Conservation (phyloP, 768 basidiomycete genomes). For the Boletus speciosus region DNA sequence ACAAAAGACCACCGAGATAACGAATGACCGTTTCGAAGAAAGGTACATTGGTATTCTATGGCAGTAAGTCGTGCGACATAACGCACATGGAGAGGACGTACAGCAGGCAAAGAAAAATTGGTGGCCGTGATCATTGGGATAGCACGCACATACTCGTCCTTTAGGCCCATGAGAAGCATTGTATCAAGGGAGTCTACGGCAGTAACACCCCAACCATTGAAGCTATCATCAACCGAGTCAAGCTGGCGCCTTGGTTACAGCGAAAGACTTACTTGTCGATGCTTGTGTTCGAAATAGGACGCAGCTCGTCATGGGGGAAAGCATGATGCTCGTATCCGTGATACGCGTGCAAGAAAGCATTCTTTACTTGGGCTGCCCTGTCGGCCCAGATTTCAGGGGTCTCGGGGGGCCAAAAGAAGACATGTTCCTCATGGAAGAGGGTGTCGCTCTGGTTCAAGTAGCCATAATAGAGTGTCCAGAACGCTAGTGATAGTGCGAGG, state of each 20-base stretch:
- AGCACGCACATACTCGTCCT: constrained; percentile 66
- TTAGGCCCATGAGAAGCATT: constrained; percentile 75
- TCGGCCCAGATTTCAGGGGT: constrained; percentile 45
- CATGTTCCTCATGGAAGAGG: constrained; percentile 9
- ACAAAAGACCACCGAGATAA: constrained; percentile 84
- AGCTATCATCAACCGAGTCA: constrained; percentile 39
- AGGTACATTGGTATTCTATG: constrained; percentile 38
- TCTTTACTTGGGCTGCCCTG: constrained; percentile 53
- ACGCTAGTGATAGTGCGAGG: constrained; percentile 7
- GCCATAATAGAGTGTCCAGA: constrained; percentile 21
- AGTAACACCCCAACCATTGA: constrained; percentile 80
- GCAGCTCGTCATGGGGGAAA: constrained; percentile 60
- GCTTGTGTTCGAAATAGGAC: constrained; percentile 45
- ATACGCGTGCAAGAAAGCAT: constrained; percentile 67
- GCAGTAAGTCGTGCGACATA: background rate
- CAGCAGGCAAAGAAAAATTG: constrained; percentile 47
- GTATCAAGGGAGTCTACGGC: constrained; percentile 83
- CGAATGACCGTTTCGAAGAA: constrained; percentile 89
- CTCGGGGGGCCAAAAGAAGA: constrained; percentile 21
- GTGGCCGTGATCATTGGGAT: constrained; percentile 48
- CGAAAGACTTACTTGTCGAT: constrained; percentile 47
- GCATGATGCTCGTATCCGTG: constrained; percentile 60
- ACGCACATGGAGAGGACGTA: constrained; percentile 20
- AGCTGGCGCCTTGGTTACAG: background rate
- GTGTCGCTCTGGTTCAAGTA: background rate